Percentiles rank a stretch among this genome's conserved stretches.
These are phyloP conservation scores for Phytophthora fragariae DNA, from an alignment of 352 stramenopile genomes.

Conservation along the genomic window DNA sequence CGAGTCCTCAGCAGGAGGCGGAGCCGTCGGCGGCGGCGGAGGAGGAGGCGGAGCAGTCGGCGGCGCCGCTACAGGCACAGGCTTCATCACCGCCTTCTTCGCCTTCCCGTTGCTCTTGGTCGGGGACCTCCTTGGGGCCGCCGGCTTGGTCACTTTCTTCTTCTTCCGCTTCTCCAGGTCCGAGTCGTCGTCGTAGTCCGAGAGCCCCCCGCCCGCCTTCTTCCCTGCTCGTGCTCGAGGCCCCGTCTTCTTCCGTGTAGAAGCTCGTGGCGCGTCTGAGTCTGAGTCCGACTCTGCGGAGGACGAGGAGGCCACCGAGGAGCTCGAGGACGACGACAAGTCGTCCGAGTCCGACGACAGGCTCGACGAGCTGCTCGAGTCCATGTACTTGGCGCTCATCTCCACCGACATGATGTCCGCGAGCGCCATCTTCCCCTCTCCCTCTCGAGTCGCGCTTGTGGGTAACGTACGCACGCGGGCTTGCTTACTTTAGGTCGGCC, in stretches of 20 bases:
- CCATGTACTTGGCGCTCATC: constrained; percentile 78
- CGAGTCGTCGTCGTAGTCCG: constrained; percentile 40
- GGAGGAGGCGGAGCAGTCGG: constrained; percentile 39
- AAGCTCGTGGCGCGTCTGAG: constrained; percentile 37
- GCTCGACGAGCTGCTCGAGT: constrained; percentile 82
- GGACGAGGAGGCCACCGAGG: constrained; percentile 50
- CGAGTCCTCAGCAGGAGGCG: constrained; percentile 32
- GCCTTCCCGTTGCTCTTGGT: constrained; percentile 39
- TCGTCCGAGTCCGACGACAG: constrained; percentile 79
- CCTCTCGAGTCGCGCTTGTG: neutral
- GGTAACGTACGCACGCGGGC: constrained; percentile 32
- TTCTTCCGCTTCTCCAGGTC: constrained; percentile 39
- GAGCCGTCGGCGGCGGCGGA: constrained; percentile 44
- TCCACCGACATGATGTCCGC: constrained; percentile 79
- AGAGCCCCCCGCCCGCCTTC: constrained; percentile 20
- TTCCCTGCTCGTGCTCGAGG: constrained; percentile 5
- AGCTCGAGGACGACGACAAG: constrained; percentile 52
- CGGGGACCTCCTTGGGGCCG: constrained; percentile 29
- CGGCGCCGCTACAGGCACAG: constrained; percentile 8
- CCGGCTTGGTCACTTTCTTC: constrained; percentile 23
- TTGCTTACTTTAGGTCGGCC: constrained; percentile 36
- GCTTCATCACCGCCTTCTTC: constrained; percentile 25
- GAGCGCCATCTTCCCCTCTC: constrained; percentile 62
- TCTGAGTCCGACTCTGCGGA: constrained; percentile 45
- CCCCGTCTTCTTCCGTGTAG: constrained; percentile 34